A percentile compares a stretch with the other conserved stretches of the same genome.
These are phyloP conservation scores for Pythium aristosporum DNA, from an alignment of 352 stramenopile species.

Conservation along the genomic window DNA sequence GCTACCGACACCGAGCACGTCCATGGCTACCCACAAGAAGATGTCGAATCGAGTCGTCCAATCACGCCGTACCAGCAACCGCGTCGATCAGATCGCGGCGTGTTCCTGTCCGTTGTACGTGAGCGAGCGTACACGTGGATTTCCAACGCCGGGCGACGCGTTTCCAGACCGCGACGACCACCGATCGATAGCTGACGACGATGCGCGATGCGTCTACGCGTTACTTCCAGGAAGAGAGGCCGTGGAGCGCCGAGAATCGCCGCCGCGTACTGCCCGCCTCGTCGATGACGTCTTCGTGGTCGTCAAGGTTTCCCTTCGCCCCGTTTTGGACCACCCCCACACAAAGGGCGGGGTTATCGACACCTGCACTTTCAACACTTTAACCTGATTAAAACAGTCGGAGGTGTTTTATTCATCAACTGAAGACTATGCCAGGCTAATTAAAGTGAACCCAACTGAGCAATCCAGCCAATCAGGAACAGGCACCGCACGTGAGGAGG, in stretches of 20 bases:
- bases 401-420: conserved; percentile 8
- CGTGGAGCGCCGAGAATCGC: not conserved
- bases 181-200: conserved; percentile 2
- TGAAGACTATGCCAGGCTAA: not conserved
- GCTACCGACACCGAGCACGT: not conserved
- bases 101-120: not conserved
- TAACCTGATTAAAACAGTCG: conserved; percentile 1
- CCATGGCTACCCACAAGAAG: not conserved
- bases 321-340: not conserved
- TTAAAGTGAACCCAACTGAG: not conserved
- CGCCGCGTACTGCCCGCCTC: conserved; percentile 1
- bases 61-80: not conserved
- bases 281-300: not conserved
- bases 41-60: not conserved
- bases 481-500: too few species aligned
- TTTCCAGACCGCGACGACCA: conserved; percentile 1
- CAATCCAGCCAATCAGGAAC: not conserved
- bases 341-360: conserved; percentile 1
- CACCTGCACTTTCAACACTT: conserved; percentile 3
- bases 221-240: not conserved
- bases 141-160: not conserved
- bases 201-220: not conserved
- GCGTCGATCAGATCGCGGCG: not conserved
- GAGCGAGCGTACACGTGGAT: not conserved
- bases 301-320: conserved; percentile 20